These are phyloP conservation scores for Passalora sequoiae DNA, from an alignment of 2,329 filamentous ascomycete genomes.

Conservation along the genomic window DNA sequence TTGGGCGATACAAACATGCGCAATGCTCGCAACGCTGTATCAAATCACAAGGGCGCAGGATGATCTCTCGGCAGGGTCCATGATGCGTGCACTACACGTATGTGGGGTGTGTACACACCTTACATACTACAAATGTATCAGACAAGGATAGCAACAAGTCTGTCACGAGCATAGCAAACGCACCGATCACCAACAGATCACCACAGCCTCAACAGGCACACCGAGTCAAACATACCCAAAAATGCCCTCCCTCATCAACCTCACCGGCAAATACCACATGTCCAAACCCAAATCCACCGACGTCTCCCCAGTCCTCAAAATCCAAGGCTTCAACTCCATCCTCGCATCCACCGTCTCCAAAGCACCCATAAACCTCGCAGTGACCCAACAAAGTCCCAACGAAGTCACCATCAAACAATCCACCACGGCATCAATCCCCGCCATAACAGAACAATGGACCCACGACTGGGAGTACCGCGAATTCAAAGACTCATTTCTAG, in stretches of 20 bases:
- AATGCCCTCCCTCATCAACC: conserved; percentile 5
- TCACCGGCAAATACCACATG: conserved; percentile 8
- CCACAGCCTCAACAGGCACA: too few species aligned
- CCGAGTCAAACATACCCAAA: neutral
- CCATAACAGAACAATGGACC: conserved; percentile 12
- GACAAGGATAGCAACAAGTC: too few species aligned
- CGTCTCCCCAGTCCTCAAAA: conserved; percentile 6
- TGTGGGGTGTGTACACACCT: too few species aligned
- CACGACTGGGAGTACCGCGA: conserved; percentile 7
- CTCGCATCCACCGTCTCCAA: conserved; percentile 7
- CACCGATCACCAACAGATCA: too few species aligned
- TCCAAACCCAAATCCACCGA: conserved; percentile 1
- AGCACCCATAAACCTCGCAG: conserved; percentile 7
- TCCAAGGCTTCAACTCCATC: conserved; percentile 8
- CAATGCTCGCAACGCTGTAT: too few species aligned
- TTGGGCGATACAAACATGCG: too few species aligned
- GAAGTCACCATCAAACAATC: conserved; percentile 6
- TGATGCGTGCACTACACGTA: too few species aligned
- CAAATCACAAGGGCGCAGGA: too few species aligned
- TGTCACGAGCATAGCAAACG: too few species aligned
- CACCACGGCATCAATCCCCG: conserved; percentile 33
- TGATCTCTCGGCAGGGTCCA: too few species aligned
- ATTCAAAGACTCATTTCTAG: conserved; percentile 6
- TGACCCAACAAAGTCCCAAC: conserved; percentile 1
- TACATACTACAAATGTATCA: too few species aligned